Evolutionary conservation across 139 green algal genomes (phyloP).

Genomic region (Haematococcus sp.): DNA sequence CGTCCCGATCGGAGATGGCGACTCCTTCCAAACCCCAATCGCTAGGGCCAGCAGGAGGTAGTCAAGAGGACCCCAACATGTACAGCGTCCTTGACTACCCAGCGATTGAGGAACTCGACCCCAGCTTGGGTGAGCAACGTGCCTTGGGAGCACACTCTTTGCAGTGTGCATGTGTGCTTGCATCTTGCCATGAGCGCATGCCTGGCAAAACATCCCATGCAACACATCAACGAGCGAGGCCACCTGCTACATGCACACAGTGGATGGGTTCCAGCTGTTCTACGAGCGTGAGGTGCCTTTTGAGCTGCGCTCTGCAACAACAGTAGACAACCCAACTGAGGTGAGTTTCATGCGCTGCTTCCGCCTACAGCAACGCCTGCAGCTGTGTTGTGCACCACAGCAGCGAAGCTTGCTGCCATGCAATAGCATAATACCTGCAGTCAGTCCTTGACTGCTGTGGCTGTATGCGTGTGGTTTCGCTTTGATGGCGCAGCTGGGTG

Average conservation of each 20-base stretch:
- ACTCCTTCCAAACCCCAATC: too few species aligned
- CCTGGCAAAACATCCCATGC: neutral
- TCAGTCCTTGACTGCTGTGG: neutral
- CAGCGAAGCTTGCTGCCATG: too few species aligned
- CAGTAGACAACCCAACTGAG: constrained; percentile 47
- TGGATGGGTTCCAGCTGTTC: constrained; percentile 53
- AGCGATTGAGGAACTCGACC: constrained; percentile 52
- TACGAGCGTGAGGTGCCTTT: constrained; percentile 71
- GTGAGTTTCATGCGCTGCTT: constrained; percentile 6
- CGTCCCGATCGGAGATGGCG: too few species aligned
- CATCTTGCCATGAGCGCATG: too few species aligned
- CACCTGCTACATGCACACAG: constrained; percentile 20
- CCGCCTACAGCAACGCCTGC: too few species aligned
- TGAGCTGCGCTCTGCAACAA: constrained; percentile 53
- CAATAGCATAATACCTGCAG: too few species aligned
- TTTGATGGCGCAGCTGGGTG: constrained; percentile 44
- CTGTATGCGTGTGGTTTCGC: neutral
- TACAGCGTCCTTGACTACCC: constrained; percentile 37
- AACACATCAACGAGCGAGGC: neutral
- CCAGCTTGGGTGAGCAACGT: constrained; percentile 31
- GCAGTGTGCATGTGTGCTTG: neutral
- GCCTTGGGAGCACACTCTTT: neutral
- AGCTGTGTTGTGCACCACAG: neutral
- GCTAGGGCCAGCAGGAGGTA: too few species aligned
- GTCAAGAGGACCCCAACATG: too few species aligned